Percentiles rank a stretch among this genome's conserved stretches.
These are phyloP conservation scores for Solanum virginianum DNA, from an alignment of 257 asterid genomes.

Conservation along the genomic window DNA sequence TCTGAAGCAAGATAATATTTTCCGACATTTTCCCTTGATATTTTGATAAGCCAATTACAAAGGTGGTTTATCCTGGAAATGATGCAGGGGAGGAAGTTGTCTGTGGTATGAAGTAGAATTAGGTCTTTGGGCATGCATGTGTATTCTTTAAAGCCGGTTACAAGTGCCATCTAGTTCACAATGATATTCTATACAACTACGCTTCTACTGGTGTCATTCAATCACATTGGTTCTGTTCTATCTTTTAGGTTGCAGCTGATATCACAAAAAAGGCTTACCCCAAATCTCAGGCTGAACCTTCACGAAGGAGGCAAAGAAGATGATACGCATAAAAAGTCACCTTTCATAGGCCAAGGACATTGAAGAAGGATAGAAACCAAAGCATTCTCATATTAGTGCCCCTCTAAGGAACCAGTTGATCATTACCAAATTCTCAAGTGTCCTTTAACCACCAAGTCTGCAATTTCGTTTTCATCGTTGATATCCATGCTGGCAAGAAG, in stretches of 20 bases:
- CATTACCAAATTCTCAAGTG: slow-evolving; percentile 14
- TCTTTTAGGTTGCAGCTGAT: neutral
- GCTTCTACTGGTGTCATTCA: neutral
- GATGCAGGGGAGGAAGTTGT: neutral
- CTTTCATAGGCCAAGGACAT: slow-evolving; percentile 15
- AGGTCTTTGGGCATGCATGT: too few relatives aligned
- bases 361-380: slow-evolving; percentile 15
- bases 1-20: neutral
- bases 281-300: slow-evolving; percentile 10
- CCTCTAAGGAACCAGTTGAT: slow-evolving; percentile 13
- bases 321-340: slow-evolving; percentile 9
- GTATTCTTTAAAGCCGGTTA: neutral
- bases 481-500: slow-evolving; percentile 17
- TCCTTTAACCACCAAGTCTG: slow-evolving; percentile 19
- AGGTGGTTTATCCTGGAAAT: neutral
- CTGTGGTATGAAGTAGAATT: neutral
- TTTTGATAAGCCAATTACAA: too few relatives aligned
- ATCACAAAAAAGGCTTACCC: slow-evolving; percentile 11
- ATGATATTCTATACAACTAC: neutral
- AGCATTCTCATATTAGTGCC: slow-evolving; percentile 15
- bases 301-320: slow-evolving; percentile 9
- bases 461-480: slow-evolving; percentile 19
- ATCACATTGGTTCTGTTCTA: neutral
- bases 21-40: neutral
- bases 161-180: neutral